These are phyloP conservation scores for Lachancea cidri DNA, from an alignment of 805 yeast genomes.

Conservation along the genomic window DNA sequence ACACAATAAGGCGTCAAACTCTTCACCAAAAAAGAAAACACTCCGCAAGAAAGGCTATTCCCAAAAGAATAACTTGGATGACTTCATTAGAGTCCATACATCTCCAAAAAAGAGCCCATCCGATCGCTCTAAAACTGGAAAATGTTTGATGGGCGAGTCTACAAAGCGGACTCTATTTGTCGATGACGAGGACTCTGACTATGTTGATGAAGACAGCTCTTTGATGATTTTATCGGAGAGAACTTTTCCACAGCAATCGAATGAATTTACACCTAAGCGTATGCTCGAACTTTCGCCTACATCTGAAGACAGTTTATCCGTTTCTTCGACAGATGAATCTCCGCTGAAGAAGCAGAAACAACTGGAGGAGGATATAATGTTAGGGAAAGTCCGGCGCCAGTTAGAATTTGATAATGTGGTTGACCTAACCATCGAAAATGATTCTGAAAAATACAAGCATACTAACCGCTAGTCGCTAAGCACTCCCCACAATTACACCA, in stretches of 20 bases:
- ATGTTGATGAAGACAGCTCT: conserved; percentile 15
- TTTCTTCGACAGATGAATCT: conserved; percentile 9
- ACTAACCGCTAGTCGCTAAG: too few relatives aligned
- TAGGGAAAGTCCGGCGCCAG: background rate
- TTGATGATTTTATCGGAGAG: conserved; percentile 20
- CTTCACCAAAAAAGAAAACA: conserved; percentile 2
- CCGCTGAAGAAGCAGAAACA: conserved; percentile 14
- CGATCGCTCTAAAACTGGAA: background rate
- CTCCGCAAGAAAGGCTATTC: conserved; percentile 9
- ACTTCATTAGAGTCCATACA: conserved; percentile 19
- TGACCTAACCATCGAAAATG: conserved; percentile 5
- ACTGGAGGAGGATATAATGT: background rate
- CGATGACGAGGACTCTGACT: conserved; percentile 9
- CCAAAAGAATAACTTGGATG: conserved; percentile 26
- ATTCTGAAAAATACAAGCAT: background rate
- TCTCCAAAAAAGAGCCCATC: conserved; percentile 15
- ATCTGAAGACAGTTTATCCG: conserved; percentile 1
- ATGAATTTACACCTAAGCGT: conserved; percentile 4
- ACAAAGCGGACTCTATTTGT: conserved; percentile 19
- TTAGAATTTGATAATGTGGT: conserved; percentile 1
- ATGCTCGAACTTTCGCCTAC: conserved; percentile 2
- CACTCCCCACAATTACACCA: too few relatives aligned
- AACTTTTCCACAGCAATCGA: background rate
- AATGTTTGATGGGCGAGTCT: conserved; percentile 10
- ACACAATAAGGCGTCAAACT: background rate